These are phyloP conservation scores for Pythium brassicae DNA, from an alignment of 352 stramenopile genomes.

Conservation along the genomic window DNA sequence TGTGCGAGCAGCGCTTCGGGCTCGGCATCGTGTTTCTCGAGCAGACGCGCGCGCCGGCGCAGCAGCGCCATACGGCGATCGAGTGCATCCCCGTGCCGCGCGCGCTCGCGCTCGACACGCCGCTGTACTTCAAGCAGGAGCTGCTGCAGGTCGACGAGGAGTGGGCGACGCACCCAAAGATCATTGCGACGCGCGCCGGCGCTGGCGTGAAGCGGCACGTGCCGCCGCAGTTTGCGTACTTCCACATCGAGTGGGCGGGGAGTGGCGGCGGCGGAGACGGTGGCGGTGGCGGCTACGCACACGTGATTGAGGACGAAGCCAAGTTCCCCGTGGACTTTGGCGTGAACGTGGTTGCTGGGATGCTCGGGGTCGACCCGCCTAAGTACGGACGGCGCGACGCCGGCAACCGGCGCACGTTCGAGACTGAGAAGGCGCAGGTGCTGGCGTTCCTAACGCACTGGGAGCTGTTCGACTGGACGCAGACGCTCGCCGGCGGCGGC, in stretches of 20 bases:
- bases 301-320: constrained; percentile 78
- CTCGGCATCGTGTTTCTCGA: constrained; percentile 77
- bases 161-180: constrained; percentile 79
- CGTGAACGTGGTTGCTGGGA: constrained; percentile 69
- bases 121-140: constrained; percentile 84
- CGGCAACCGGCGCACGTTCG: constrained; percentile 29
- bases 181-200: constrained; percentile 70
- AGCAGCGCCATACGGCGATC: constrained; percentile 64
- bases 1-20: constrained; percentile 53
- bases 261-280: constrained; percentile 2
- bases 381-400: constrained; percentile 51
- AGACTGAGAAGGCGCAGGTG: constrained; percentile 61
- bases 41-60: constrained; percentile 58
- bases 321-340: constrained; percentile 78
- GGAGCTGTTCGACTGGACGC: constrained; percentile 73
- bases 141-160: constrained; percentile 71
- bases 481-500: constrained; percentile 55
- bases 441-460: constrained; percentile 60
- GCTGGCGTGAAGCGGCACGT: constrained; percentile 57
- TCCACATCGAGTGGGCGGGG: constrained; percentile 71
- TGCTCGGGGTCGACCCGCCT: constrained; percentile 62
- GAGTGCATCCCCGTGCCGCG: constrained; percentile 76
- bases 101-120: constrained; percentile 53
- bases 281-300: constrained; percentile 53
- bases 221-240: constrained; percentile 78